Conservation (phyloP, 441 rosid genomes). For the Hura crepitans region DNA sequence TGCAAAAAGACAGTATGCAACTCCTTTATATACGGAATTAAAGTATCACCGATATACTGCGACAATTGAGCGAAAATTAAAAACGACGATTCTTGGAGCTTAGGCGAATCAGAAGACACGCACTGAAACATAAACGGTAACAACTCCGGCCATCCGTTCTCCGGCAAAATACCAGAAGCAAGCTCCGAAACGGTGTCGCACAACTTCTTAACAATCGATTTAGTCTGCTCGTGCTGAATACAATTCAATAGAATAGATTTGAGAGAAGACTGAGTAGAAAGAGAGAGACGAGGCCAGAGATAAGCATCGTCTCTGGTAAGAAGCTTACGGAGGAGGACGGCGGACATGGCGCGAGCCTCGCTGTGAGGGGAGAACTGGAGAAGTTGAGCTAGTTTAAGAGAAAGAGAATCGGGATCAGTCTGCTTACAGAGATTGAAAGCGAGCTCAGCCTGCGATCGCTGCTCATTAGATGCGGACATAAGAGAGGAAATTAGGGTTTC, state of each 20-base stretch:
- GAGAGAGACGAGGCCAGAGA: constrained; percentile 78
- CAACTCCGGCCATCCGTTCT: constrained; percentile 92
- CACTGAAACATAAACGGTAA: constrained; percentile 93
- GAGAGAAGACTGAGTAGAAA: constrained; percentile 64
- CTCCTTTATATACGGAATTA: constrained; percentile 74
- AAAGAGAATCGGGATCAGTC: constrained; percentile 74
- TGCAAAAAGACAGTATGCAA: constrained; percentile 77
- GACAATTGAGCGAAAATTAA: constrained; percentile 88
- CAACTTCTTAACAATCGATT: constrained; percentile 75
- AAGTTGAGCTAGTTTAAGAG: constrained; percentile 77
- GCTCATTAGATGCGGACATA: constrained; percentile 92
- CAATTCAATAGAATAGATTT: constrained; percentile 67
- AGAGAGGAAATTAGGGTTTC: constrained; percentile 81
- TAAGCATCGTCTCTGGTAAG: constrained; percentile 85
- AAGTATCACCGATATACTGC: constrained; percentile 76
- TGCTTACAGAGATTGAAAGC: constrained; percentile 89
- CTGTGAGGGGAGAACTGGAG: constrained; percentile 66
- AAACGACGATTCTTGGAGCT: constrained; percentile 86
- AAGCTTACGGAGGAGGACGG: constrained; percentile 89
- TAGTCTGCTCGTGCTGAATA: constrained; percentile 67
- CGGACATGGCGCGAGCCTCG: constrained; percentile 90
- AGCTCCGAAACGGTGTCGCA: constrained; percentile 95
- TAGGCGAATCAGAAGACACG: constrained; percentile 69
- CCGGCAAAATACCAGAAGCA: constrained; percentile 77
- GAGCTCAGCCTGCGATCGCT: constrained; percentile 84